phyloP scores from a whole-genome alignment of 2,329 filamentous ascomycete genomes.

The Aquanectria penicillioides region DNA sequence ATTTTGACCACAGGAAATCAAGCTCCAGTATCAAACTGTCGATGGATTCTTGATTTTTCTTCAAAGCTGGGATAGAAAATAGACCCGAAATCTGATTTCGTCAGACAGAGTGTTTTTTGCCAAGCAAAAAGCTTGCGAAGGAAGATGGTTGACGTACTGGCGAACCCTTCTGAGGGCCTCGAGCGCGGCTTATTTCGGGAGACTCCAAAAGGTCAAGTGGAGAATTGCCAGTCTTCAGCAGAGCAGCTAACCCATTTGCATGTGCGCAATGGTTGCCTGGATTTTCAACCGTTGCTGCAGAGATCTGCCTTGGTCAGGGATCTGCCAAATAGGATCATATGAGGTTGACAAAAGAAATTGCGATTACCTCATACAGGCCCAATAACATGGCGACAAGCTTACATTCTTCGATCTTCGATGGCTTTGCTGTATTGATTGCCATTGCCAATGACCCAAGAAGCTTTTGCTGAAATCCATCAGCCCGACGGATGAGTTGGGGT shows the following conservation, averaged over 20 bases:
- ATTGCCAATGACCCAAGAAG: background rate
- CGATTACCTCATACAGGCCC: conserved; percentile 3
- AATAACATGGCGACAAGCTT: background rate
- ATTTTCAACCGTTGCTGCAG: background rate
- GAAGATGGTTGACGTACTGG: no score
- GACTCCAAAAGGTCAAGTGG: background rate
- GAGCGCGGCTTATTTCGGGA: no score
- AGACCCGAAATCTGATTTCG: background rate
- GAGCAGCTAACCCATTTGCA: background rate
- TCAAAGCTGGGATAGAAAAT: background rate
- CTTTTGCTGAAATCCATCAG: background rate
- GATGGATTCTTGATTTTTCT: background rate
- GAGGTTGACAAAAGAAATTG: background rate
- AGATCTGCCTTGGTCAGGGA: no score
- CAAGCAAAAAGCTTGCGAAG: no score
- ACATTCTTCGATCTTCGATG: background rate
- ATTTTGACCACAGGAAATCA: background rate
- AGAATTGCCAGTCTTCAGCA: background rate
- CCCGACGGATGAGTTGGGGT: background rate
- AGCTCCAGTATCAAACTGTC: background rate
- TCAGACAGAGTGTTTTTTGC: no score
- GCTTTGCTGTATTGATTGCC: background rate
- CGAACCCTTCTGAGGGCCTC: no score
- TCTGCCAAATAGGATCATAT: no score
- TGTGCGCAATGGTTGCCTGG: background rate